Percentiles rank a stretch among this genome's conserved stretches.
These are phyloP conservation scores for Trametes sanguinea DNA, from an alignment of 768 basidiomycete species.

Conservation along the genomic window DNA sequence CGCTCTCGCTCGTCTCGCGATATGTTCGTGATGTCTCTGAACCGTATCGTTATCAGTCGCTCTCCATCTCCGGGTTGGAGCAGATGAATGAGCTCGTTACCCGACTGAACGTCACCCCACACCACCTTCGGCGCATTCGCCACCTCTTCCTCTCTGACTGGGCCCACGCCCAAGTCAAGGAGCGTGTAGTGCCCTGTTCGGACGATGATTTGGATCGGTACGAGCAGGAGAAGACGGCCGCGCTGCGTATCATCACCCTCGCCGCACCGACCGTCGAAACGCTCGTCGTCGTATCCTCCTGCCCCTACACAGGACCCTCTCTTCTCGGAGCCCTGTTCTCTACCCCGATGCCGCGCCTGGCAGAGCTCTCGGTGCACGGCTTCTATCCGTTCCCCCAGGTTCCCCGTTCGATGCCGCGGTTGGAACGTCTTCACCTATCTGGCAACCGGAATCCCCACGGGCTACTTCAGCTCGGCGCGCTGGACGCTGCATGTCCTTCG, in stretches of 20 bases:
- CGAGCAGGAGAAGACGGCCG: constrained; percentile 19
- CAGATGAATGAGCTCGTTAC: constrained; percentile 28
- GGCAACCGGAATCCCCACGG: constrained; percentile 56
- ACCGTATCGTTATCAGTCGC: constrained; percentile 32
- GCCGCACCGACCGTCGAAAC: constrained; percentile 45
- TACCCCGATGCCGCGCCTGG: constrained; percentile 42
- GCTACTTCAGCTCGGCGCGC: constrained; percentile 40
- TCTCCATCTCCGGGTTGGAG: constrained; percentile 31
- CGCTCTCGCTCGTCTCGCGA: constrained; percentile 34
- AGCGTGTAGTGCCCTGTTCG: constrained; percentile 2
- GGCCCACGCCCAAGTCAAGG: constrained; percentile 18
- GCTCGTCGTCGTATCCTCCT: constrained; percentile 39
- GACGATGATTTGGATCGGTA: constrained; percentile 22
- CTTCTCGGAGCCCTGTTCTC: constrained; percentile 47
- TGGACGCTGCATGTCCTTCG: constrained; percentile 43
- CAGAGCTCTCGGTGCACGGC: constrained; percentile 46
- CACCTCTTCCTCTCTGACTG: constrained; percentile 49
- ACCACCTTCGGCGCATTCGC: constrained; percentile 41
- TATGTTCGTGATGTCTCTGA: constrained; percentile 31
- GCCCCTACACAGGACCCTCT: constrained; percentile 39
- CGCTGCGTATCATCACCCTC: constrained; percentile 39
- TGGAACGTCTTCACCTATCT: constrained; percentile 46
- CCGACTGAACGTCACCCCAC: constrained; percentile 36
- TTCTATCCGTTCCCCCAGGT: constrained; percentile 52
- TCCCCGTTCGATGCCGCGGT: constrained; percentile 35